Evolutionary conservation across 1,284 basidiomycete species (phyloP).

Genomic region (Puccinia polysora): DNA sequence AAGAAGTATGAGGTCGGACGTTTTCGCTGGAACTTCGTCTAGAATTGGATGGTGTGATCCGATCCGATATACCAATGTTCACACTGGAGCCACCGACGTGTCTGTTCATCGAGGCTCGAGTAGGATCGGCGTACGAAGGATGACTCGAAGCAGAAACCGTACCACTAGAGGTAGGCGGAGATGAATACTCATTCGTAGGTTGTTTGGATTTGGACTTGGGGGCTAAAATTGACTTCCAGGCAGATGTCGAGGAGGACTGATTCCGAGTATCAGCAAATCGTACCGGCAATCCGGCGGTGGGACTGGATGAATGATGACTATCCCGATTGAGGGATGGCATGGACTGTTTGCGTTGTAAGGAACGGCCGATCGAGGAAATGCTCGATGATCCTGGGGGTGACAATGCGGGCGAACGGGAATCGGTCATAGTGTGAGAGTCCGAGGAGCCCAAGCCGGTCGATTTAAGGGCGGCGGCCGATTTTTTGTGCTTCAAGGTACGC

Average conservation of each 20-base stretch:
- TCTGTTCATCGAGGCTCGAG: slow-evolving; percentile 29
- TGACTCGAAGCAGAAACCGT: slow-evolving; percentile 11
- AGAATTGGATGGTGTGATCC: slow-evolving; percentile 23
- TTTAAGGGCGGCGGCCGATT: slow-evolving; percentile 32
- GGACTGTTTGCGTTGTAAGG: slow-evolving; percentile 35
- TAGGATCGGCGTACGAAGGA: slow-evolving; percentile 25
- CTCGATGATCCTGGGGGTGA: slow-evolving; percentile 15
- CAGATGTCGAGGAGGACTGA: slow-evolving; percentile 2
- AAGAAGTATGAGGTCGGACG: slow-evolving; percentile 5
- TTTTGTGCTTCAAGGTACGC: slow-evolving; percentile 35
- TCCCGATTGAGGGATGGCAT: slow-evolving; percentile 37
- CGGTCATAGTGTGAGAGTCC: neutral
- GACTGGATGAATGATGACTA: neutral
- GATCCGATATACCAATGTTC: neutral
- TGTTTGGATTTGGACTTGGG: slow-evolving; percentile 24
- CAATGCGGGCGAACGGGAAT: slow-evolving; percentile 3
- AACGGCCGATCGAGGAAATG: slow-evolving; percentile 3
- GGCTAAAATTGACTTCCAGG: slow-evolving; percentile 8
- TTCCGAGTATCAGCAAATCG: neutral
- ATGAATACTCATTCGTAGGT: slow-evolving; percentile 7
- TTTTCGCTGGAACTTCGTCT: slow-evolving; percentile 16
- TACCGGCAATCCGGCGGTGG: neutral
- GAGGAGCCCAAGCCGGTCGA: slow-evolving; percentile 18
- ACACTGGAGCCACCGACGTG: slow-evolving; percentile 8
- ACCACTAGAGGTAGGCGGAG: slow-evolving; percentile 1